phyloP scores from a whole-genome alignment of 2,329 filamentous ascomycete genomes.

The Claviceps humidiphila region DNA sequence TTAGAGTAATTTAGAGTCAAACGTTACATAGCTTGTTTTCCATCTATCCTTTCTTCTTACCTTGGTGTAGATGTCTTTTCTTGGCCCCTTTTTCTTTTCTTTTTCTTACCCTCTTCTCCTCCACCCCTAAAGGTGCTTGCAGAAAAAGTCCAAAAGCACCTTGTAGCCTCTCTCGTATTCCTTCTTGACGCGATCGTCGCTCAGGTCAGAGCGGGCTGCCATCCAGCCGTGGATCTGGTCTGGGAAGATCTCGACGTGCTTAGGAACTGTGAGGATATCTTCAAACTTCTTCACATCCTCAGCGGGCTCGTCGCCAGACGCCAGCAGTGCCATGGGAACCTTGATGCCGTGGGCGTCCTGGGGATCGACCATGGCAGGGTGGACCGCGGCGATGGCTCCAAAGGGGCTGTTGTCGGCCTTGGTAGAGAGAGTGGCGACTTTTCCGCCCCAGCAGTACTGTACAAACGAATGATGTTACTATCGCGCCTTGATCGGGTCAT shows the following conservation, averaged over 20 bases:
- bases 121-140: slow-evolving; percentile 29
- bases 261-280: slow-evolving; percentile 36
- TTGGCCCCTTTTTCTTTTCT: not conserved
- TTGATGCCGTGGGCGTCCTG: slow-evolving; percentile 46
- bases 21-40: too few relatives aligned
- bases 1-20: too few relatives aligned
- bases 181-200: slow-evolving; percentile 41
- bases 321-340: slow-evolving; percentile 48
- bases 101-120: not conserved
- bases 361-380: slow-evolving; percentile 52
- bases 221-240: slow-evolving; percentile 65
- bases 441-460: slow-evolving; percentile 60
- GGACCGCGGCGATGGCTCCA: slow-evolving; percentile 35
- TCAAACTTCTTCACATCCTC: slow-evolving; percentile 44
- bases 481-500: not conserved
- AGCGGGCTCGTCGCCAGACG: slow-evolving; percentile 49
- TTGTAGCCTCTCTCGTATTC: slow-evolving; percentile 51
- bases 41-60: not conserved
- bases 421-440: slow-evolving; percentile 41
- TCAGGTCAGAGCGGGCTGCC: slow-evolving; percentile 50
- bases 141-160: slow-evolving; percentile 44
- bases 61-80: not conserved
- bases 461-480: not conserved
- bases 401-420: slow-evolving; percentile 42
- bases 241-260: slow-evolving; percentile 51